Conservation (phyloP, 768 basidiomycete species). For the Tulasnella sp. region DNA sequence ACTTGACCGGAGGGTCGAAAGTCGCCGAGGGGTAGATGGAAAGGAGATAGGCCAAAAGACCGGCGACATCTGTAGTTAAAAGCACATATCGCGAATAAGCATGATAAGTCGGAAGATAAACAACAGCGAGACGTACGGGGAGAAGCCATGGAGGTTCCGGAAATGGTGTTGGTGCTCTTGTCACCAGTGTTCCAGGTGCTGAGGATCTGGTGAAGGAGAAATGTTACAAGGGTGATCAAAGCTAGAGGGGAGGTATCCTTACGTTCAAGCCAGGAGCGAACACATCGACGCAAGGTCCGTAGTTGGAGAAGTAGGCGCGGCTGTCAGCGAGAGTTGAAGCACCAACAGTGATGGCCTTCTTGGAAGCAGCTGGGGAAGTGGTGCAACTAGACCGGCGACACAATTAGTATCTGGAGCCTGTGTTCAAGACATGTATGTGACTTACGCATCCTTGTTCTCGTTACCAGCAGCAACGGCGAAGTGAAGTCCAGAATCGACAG, state of each 20-base stretch:
- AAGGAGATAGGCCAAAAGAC: conserved; percentile 84
- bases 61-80: conserved; percentile 50
- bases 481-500: conserved; percentile 79
- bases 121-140: conserved; percentile 47
- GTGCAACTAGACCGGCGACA: conserved; percentile 46
- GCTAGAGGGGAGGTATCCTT: background rate
- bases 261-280: conserved; percentile 65
- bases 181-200: conserved; percentile 72
- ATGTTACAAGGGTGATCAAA: background rate
- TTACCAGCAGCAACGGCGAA: conserved; percentile 93
- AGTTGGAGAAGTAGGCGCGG: conserved; percentile 90
- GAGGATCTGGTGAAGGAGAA: conserved; percentile 43
- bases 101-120: background rate
- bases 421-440: background rate
- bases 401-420: conserved; percentile 74
- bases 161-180: conserved; percentile 62
- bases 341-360: conserved; percentile 89
- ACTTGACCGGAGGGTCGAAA: conserved; percentile 44
- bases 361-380: conserved; percentile 85
- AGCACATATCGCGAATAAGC: too few relatives aligned
- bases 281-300: conserved; percentile 82
- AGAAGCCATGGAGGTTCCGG: conserved; percentile 91
- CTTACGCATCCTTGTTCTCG: conserved; percentile 29
- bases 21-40: conserved; percentile 68
- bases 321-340: conserved; percentile 77